Percentiles rank a stretch among this genome's conserved stretches.
These are phyloP conservation scores for Sarocladiaceae sp. DNA, from an alignment of 2,329 filamentous ascomycete species.

Conservation along the genomic window DNA sequence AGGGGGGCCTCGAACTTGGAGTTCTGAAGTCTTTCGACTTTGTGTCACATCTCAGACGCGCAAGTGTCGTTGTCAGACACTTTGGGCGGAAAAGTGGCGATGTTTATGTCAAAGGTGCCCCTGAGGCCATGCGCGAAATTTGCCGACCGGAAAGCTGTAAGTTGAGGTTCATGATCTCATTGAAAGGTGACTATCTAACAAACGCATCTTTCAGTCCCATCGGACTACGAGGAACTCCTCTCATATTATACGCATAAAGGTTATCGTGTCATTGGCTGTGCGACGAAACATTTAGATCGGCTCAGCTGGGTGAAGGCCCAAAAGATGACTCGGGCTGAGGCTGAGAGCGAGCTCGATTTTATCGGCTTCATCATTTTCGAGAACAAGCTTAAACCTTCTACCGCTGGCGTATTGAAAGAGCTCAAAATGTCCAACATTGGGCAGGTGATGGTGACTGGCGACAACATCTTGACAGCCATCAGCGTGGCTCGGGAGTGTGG, in stretches of 20 bases:
- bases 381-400: constrained; percentile 93
- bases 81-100: constrained; percentile 82
- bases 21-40: constrained; percentile 91
- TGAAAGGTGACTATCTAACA: background rate
- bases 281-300: constrained; percentile 81
- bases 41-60: constrained; percentile 83
- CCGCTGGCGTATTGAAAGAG: constrained; percentile 75
- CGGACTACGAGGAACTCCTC: constrained; percentile 85
- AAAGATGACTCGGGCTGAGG: constrained; percentile 84
- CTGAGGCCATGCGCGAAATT: constrained; percentile 93
- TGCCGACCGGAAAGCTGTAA: constrained; percentile 76
- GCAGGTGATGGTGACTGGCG: constrained; percentile 93
- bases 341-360: constrained; percentile 80
- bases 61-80: constrained; percentile 86
- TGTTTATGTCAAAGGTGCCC: constrained; percentile 93
- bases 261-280: constrained; percentile 94
- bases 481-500: constrained; percentile 90
- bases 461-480: constrained; percentile 95
- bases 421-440: constrained; percentile 79
- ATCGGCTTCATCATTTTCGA: constrained; percentile 97
- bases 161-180: constrained; percentile 26
- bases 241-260: constrained; percentile 92
- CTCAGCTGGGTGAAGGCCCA: constrained; percentile 92
- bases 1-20: constrained; percentile 74
- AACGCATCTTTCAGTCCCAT: constrained; percentile 54